Evolutionary conservation across 495 filamentous ascomycete species (phyloP).

Genomic region (Penicillium samsonianum): DNA sequence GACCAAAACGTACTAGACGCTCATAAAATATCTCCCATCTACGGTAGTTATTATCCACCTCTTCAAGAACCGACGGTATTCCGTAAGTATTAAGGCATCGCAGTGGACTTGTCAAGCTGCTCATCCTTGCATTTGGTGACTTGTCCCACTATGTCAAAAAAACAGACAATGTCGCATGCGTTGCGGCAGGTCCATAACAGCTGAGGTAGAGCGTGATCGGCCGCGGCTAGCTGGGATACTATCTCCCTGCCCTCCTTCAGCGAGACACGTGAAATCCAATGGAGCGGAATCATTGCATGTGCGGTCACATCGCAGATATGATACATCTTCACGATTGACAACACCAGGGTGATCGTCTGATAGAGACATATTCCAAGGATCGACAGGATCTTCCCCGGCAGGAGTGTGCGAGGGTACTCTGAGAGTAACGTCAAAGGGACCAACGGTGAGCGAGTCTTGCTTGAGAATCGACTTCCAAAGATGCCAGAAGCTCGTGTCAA

Average conservation of each 20-base stretch:
- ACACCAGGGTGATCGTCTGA: not conserved
- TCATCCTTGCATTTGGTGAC: not conserved
- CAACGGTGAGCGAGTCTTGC: not conserved
- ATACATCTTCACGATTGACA: not conserved
- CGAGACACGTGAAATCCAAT: not conserved
- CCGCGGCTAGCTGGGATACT: not conserved
- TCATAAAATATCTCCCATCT: not conserved
- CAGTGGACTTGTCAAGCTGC: not conserved
- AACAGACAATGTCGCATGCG: not conserved
- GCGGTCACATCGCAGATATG: not conserved
- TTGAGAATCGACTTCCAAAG: slow-evolving; percentile 1
- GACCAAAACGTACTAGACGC: not conserved
- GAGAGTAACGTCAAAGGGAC: not conserved
- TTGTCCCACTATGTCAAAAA: not conserved
- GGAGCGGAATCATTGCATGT: not conserved
- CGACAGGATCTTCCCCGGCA: not conserved
- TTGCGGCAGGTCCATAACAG: not conserved
- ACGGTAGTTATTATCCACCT: not conserved
- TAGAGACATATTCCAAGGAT: slow-evolving; percentile 3
- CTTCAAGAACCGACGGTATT: not conserved
- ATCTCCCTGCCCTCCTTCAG: no score
- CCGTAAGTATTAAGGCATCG: not conserved
- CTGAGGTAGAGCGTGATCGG: not conserved
- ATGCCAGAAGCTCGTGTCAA: slow-evolving; percentile 1
- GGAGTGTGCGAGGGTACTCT: not conserved